Percentiles rank a stretch among this genome's conserved stretches.
Conservation (phyloP, 257 asterid species). For the Nicotiana benthamiana region DNA sequence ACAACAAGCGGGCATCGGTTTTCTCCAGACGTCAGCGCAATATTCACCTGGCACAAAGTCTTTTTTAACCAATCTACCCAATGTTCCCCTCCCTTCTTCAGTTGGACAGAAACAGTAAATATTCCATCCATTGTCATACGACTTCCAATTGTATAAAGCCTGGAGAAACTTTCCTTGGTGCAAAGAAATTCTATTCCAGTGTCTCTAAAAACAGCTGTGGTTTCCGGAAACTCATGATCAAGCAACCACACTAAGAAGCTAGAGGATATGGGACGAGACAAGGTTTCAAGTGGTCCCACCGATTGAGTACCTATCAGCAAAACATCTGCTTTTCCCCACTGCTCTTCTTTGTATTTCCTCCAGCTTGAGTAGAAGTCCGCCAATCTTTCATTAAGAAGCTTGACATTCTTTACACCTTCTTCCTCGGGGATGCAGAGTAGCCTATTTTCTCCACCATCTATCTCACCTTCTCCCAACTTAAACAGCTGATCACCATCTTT, state of each 20-base stretch:
- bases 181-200: not conserved
- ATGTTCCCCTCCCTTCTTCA: not conserved
- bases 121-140: not conserved
- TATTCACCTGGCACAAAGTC: not conserved
- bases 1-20: slow-evolving; percentile 6
- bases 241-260: slow-evolving; percentile 5
- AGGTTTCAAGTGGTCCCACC: not conserved
- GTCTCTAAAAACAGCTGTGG: not conserved
- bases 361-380: not conserved
- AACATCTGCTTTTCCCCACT: slow-evolving; percentile 8
- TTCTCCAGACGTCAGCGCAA: not conserved
- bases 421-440: not conserved
- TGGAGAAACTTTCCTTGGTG: slow-evolving; percentile 1
- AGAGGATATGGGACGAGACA: not conserved
- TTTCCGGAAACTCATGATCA: not conserved
- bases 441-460: not conserved
- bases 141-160: not conserved
- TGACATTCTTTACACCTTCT: not conserved
- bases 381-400: not conserved
- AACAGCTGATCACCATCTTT: not conserved
- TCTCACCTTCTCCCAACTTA: not conserved
- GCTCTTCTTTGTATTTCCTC: slow-evolving; percentile 3
- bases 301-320: slow-evolving; percentile 1
- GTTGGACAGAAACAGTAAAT: not conserved
- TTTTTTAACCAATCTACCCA: not conserved